Evolutionary conservation across 345 rosid species (phyloP), one percentile per base, ranked within the genome.

Genomic region (Cardamine occulta): DNA sequence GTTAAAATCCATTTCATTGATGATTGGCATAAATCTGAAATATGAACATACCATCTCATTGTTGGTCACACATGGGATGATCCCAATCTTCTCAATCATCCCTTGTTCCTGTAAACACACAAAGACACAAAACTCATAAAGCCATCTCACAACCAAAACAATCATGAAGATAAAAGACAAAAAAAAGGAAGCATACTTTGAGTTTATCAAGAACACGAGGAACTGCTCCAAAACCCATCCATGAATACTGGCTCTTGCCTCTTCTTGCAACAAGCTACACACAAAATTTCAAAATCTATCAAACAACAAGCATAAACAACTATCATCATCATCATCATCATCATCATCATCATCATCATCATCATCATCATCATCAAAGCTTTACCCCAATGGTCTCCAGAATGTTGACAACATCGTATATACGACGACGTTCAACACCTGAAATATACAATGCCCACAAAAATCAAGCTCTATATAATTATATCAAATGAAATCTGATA

Each of bases 351-450:
- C n/a, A n/a, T n/a, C n/a, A n/a, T n/a, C n/a, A n/a, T n/a, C n/a
- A n/a, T n/a, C n/a, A n/a, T n/a, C n/a, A n/a, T n/a, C n/a, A n/a
- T 23, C 54, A 74, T 19, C 10, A 59, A n/a, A 67, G 67, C 83
- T 70, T 70, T 78, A 91, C 96, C 18, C 93, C 93, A 52, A 89
- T 78, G 57, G 89, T 86, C 81, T 91, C 97, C 83, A 91, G 28
- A 70, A 89, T 88, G 48, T 91, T 89, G 64, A 91, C 96, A 37
- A 91, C 93, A 63, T 89, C 97, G 17, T 88, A 91, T 11, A 91
- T 89, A 17, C 97, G 84, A 44, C 96, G 85, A 24, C 96, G 85
- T 73, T 88, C 96, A 39, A 89, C 93, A 66, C 91, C 93, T 90
- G 79, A 29, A 77, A 34, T 62, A 62, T 10, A 1, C 63, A 40